Base-by-base conservation (phyloP, 441 rosid genomes). In the Jatropha podagrica region DNA sequence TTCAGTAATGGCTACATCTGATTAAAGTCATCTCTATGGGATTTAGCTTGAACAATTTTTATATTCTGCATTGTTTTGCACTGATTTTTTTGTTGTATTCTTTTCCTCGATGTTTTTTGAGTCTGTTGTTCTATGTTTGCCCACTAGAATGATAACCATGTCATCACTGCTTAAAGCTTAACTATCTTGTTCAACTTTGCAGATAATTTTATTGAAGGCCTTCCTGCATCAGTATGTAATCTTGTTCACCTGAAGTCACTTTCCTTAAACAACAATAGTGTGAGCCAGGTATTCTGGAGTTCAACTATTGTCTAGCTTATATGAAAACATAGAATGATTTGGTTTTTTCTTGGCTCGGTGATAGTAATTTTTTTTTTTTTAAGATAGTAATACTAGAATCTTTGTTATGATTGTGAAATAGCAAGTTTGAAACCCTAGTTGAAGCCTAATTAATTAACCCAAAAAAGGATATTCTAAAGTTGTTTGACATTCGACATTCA, bases 211-310 rank as follows among this genome's bases (percentile, higher is more conserved):
- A 80, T 95, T 32, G 90, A 93, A 77, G 95, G 85, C 73, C 89
- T 95, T 66, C 98, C 99, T 20, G 82, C 86, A 65, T 90, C 99
- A 52, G 81, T 93, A 69, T 88, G 97, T 84, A 91, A 85, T 86
- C 92, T 95, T 64, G 58, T 81, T 80, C 97, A 93, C 71, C 78
- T 95, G 78, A 95, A 93, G 84, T 93, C 91, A 4, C 90, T 95
- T 64, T 81, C 86, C 85, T 83, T 93, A 52, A 82, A 93, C 86
- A 86, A 89, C 78, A 95, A 95, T 76, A 84, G 83, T 64, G 81
- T 95, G 77, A 87, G 82, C 77, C 88, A 91, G 99, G 98, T 93
- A 86, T 8, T 66, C 27, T 46, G 41, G 27, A 32, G 41, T 41
- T 81, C 66, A 72, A 65, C 17, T 71, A 59, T 4, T 56, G 12